These are phyloP conservation scores for Linnemannia elongata DNA, from an alignment of 192 early-diverging fungal genomes.

Conservation along the genomic window DNA sequence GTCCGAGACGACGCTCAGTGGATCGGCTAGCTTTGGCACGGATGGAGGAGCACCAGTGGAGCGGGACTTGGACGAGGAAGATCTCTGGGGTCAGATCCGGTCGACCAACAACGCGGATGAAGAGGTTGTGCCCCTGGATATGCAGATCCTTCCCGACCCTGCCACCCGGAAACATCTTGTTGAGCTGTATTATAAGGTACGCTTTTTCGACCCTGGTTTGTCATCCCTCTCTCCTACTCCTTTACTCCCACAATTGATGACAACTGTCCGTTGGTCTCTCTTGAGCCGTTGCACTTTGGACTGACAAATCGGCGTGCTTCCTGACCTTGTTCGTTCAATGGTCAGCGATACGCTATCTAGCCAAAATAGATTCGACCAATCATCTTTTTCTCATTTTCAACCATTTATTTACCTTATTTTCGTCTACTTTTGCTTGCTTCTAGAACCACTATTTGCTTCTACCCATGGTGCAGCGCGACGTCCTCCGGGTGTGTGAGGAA, in stretches of 20 bases:
- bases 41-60: background rate
- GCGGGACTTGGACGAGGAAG: slow-evolving; percentile 11
- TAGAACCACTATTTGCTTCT: slow-evolving; percentile 41
- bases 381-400: background rate
- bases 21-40: background rate
- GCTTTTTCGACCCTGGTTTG: too few species aligned
- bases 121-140: background rate
- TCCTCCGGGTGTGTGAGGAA: slow-evolving; percentile 46
- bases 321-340: background rate
- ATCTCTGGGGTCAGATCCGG: slow-evolving; percentile 17
- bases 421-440: background rate
- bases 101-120: background rate
- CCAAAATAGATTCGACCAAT: background rate
- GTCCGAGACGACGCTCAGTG: slow-evolving; percentile 17
- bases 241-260: too few species aligned
- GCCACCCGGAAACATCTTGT: slow-evolving; percentile 13
- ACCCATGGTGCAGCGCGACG: slow-evolving; percentile 51
- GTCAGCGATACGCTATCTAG: background rate
- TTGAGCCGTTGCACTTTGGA: background rate
- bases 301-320: background rate
- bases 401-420: background rate
- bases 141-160: slow-evolving; percentile 24
- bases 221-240: too few species aligned
- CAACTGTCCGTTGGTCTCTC: too few species aligned
- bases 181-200: slow-evolving; percentile 25